Evolutionary conservation across 345 rosid species (phyloP).

Genomic region (Rhizophora apiculata): DNA sequence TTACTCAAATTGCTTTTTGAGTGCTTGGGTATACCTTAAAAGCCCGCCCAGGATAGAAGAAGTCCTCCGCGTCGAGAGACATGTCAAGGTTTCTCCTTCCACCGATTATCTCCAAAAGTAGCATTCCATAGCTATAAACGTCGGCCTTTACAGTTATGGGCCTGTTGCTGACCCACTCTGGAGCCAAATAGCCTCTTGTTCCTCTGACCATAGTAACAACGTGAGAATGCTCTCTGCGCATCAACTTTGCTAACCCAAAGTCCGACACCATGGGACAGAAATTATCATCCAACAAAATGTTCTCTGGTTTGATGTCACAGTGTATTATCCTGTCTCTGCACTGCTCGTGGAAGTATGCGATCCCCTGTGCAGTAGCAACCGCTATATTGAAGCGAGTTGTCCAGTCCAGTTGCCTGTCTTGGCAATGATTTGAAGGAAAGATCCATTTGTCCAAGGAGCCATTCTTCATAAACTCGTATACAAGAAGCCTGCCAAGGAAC

Average conservation of each 20-base stretch:
- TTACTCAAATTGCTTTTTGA: background rate
- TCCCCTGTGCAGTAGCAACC: constrained; percentile 30
- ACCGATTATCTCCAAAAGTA: constrained; percentile 31
- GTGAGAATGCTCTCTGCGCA: constrained; percentile 36
- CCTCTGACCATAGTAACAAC: constrained; percentile 36
- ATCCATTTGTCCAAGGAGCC: constrained; percentile 35
- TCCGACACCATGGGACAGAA: constrained; percentile 32
- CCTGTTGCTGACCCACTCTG: constrained; percentile 33
- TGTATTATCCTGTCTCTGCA: constrained; percentile 33
- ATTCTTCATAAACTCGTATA: constrained; percentile 32
- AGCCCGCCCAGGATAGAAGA: constrained; percentile 90
- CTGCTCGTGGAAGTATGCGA: constrained; percentile 34
- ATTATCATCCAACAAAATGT: constrained; percentile 27
- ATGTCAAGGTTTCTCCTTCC: constrained; percentile 33
- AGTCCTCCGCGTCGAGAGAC: constrained; percentile 31
- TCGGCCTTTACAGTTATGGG: constrained; percentile 35
- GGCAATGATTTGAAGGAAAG: constrained; percentile 15
- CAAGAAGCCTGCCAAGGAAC: constrained; percentile 20
- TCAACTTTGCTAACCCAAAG: constrained; percentile 31
- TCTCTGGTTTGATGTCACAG: constrained; percentile 33
- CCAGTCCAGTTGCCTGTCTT: constrained; percentile 24
- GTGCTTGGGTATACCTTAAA: constrained; percentile 47
- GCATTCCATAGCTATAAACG: constrained; percentile 35
- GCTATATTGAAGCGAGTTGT: constrained; percentile 29
- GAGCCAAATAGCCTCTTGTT: constrained; percentile 32